phyloP scores from a whole-genome alignment of 441 rosid species.

The Theobroma grandiflorum region DNA sequence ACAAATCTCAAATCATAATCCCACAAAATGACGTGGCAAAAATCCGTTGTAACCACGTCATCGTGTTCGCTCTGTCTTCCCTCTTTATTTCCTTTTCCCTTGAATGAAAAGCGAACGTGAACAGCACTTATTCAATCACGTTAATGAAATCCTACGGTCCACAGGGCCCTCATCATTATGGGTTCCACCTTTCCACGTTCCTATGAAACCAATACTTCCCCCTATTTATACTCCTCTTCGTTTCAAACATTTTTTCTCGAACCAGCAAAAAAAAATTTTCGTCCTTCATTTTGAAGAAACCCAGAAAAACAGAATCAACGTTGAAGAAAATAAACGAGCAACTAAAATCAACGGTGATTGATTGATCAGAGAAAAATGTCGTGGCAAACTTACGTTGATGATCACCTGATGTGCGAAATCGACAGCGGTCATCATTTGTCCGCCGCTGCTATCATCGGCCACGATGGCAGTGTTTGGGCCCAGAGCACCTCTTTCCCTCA shows the following conservation, averaged over 20 bases:
- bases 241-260: neutral
- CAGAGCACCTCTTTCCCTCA: conserved; percentile 79
- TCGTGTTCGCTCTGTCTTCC: neutral
- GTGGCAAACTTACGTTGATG: conserved; percentile 93
- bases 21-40: neutral
- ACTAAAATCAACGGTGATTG: neutral
- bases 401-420: conserved; percentile 84
- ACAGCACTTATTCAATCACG: neutral
- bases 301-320: neutral
- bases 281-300: neutral
- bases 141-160: neutral
- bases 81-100: neutral
- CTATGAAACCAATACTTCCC: neutral
- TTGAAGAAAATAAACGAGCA: neutral
- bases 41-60: neutral
- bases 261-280: neutral
- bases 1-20: neutral
- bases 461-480: conserved; percentile 91
- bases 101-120: neutral
- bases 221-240: neutral
- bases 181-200: neutral
- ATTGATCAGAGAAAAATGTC: conserved; percentile 55
- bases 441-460: conserved; percentile 84
- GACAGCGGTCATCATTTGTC: conserved; percentile 56
- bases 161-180: neutral